Base-by-base conservation (phyloP, 352 stramenopile species). In the Blastocystis sp. region DNA sequence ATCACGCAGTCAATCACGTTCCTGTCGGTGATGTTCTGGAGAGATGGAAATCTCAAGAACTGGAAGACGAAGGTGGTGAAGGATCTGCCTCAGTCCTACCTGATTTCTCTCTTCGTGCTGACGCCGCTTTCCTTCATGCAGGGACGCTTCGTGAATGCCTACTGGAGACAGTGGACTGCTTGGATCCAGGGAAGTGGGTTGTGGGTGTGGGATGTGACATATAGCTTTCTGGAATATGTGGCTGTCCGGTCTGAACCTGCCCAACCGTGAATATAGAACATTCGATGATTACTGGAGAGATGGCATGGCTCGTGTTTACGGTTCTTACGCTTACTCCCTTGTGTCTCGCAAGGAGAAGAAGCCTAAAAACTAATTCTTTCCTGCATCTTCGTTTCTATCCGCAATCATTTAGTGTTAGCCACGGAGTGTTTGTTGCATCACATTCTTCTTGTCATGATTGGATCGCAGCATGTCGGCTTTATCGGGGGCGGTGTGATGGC, bases 401-500 rank as follows among this genome's bases (percentile, higher is more conserved):
- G 64, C 64, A 48, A 74, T 61, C 40, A 61, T 79, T 57, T 57
- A 57, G 48, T 42, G 19, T 79, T 63, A 48, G 40, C n/a, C 28
- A 17, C 60, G 6, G n/a, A 28, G 52, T 76, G 21, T 76, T 42
- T 57, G 40, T 76, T 34, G 42, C 1, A 52, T 4, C 28, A 57
- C 24, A 57, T 52, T 54, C 6, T 76, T 76, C 54, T 1, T 76
- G 38, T n/a, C n/a, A 84, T 84, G 74, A 21, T 84, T 21, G 74
- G 66, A 14, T 52, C 78, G 43, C 87, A 68, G 7, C 59, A 59
- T 63, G 57, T 93, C 70, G 90, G 92, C 64, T 92, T 92, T 91
- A 92, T 94, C 43, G 91, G 91, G 14, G 91, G 90, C 40, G 91
- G 91, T 48, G 92, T 91, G 59, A 93, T 93, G 90, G 91, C 91